A percentile compares a stretch with the other conserved stretches of the same genome.
These are phyloP conservation scores for Salvia hispanica DNA, from an alignment of 257 asterid genomes.

Conservation along the genomic window DNA sequence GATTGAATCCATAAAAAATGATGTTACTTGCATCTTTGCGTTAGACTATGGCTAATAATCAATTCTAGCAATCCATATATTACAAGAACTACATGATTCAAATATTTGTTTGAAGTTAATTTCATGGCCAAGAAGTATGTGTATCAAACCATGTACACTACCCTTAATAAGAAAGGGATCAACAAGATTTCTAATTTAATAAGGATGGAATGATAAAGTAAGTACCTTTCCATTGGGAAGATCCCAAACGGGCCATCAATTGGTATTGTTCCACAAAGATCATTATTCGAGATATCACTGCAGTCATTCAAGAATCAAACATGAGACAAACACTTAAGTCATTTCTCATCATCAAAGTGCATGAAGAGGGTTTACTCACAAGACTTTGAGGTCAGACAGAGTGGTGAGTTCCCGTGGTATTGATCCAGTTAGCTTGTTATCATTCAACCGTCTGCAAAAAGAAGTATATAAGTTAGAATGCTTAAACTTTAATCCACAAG, in stretches of 20 bases:
- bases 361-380: slow-evolving; percentile 50
- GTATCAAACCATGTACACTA: too few relatives aligned
- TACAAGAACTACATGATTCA: neutral
- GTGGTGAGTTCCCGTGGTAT: slow-evolving; percentile 85
- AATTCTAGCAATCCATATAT: too few relatives aligned
- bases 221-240: slow-evolving; percentile 80
- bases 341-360: neutral
- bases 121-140: too few relatives aligned
- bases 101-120: neutral
- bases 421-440: slow-evolving; percentile 78
- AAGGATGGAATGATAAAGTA: neutral
- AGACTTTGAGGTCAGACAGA: slow-evolving; percentile 64
- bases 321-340: neutral
- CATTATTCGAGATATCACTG: slow-evolving; percentile 82
- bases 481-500: too few relatives aligned
- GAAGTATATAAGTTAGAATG: too few relatives aligned
- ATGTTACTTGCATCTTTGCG: neutral
- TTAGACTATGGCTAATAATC: too few relatives aligned
- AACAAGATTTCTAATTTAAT: neutral
- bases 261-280: slow-evolving; percentile 90
- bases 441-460: slow-evolving; percentile 55
- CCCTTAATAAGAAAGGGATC: neutral
- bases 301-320: slow-evolving; percentile 31
- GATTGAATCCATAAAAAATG: too few relatives aligned
- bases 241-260: slow-evolving; percentile 75